Conservation (phyloP, 164 flowering plant genomes). For the Platanus orientalis region DNA sequence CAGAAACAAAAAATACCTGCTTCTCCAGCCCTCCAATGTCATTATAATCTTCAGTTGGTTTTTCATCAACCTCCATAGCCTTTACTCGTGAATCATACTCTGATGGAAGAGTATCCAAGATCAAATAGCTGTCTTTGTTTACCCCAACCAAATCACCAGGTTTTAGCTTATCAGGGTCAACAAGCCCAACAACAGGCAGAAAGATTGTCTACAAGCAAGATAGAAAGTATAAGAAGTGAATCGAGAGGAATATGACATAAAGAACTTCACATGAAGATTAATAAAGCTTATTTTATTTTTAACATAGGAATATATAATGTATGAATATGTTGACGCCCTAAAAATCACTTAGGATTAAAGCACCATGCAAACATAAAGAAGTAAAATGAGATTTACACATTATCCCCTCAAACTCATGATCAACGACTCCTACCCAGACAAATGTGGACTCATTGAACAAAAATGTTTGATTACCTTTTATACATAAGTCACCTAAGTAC, state of each 20-base stretch:
- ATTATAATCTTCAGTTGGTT: constrained; percentile 86
- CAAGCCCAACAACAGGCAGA: constrained; percentile 80
- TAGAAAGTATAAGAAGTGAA: not conserved
- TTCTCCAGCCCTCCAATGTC: constrained; percentile 85
- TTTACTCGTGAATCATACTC: constrained; percentile 86
- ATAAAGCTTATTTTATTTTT: too few species aligned
- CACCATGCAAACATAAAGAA: too few species aligned
- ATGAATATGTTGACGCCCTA: too few species aligned
- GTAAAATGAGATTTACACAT: too few species aligned
- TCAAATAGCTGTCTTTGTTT: constrained; percentile 75
- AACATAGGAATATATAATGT: too few species aligned
- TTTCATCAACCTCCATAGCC: constrained; percentile 93
- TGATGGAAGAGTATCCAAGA: constrained; percentile 79
- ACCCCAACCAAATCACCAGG: constrained; percentile 88
- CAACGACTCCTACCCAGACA: too few species aligned
- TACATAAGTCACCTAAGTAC: too few species aligned
- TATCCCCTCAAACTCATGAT: too few species aligned
- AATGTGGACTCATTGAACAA: too few species aligned
- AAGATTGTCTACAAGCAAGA: constrained; percentile 60
- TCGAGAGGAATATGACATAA: not conserved
- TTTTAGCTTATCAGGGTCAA: constrained; percentile 73
- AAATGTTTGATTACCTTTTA: too few species aligned
- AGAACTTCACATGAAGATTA: too few species aligned
- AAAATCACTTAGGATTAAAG: too few species aligned
- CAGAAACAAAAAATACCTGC: constrained; percentile 33